Evolutionary conservation across 192 early-diverging fungal genomes (phyloP), one percentile per base, ranked within the genome.

Genomic region (Coemansia sp.): DNA sequence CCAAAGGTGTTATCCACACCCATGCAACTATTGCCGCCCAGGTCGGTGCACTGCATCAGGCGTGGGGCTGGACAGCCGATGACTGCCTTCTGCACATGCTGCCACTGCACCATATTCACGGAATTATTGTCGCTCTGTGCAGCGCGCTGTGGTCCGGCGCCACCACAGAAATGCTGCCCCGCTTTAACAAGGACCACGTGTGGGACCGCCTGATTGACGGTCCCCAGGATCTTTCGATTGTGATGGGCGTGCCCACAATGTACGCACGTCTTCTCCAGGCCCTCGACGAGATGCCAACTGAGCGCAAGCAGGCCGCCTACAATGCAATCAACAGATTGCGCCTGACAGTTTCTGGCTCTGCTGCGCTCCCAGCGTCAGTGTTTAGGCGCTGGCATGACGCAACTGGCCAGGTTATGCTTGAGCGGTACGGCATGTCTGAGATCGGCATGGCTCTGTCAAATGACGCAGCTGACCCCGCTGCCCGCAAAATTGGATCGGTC

Each of bases 231-330:
- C 76, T 93, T 4, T 85, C 92, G 0, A 56, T 93, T 12, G 88
- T 94, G 56, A 95, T 94, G 94, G 91, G 90, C 4, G 94, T 95
- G 11, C 94, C 94, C 3, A 93, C 94, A 14, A 89, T 94, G 61
- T 94, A 95, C 81, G 83, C 89, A 2, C 90, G 89, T 68, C 75
- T 95, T 45, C 73, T 86, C 11, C 75, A 80, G 47, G 70, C 82
- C 14, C 87, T 88, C 50, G 78, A 87, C 17, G 63, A 51, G 4
- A 75, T 90, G 76, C 51, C 62, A 4, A 29, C 49, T 0, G 67
- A 62, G 19, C 60, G 69, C 48, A 85, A 85, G 65, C 19, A 0
- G 0, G 47, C 54, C 12, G 88, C 86, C 3, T 64, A 72, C 23
- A 50, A 59, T 8, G 70, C 87, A 3, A 89, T 87, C 69, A 27